phyloP scores from a whole-genome alignment of 139 green algal species.

The Spirogloea muscicola region DNA sequence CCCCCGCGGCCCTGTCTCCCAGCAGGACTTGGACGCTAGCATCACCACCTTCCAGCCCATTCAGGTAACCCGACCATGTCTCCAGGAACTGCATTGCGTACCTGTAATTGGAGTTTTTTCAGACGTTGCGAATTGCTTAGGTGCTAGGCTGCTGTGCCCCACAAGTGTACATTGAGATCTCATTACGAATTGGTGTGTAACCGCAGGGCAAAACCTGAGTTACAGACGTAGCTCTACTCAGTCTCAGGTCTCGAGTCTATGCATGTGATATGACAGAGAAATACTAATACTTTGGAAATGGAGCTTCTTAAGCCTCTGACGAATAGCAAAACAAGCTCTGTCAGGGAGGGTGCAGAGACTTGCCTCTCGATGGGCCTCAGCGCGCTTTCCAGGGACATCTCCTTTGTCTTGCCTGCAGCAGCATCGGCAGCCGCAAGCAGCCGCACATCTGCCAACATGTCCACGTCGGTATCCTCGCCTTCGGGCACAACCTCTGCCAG shows the following conservation, averaged over 20 bases:
- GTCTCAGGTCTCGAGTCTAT: background rate
- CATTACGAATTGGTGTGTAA: background rate
- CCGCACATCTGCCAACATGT: conserved; percentile 43
- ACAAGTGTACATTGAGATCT: background rate
- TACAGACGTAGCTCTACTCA: background rate
- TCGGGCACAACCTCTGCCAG: background rate
- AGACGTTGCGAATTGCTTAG: background rate
- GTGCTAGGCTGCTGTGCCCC: background rate
- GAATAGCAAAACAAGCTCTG: conserved; percentile 4
- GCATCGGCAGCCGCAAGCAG: conserved; percentile 39
- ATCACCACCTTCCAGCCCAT: too few relatives aligned
- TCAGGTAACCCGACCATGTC: too few relatives aligned
- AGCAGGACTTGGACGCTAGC: too few relatives aligned
- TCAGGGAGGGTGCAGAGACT: background rate
- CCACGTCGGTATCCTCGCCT: conserved; percentile 26
- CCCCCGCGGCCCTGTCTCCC: conserved; percentile 22
- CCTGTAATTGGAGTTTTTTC: background rate
- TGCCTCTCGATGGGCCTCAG: conserved; percentile 45
- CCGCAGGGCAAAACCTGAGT: background rate
- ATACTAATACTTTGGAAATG: too few relatives aligned
- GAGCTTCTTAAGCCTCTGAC: background rate
- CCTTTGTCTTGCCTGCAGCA: conserved; percentile 5
- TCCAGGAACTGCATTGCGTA: conserved; percentile 48
- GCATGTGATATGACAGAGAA: background rate
- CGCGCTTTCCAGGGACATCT: conserved; percentile 24